phyloP scores from a whole-genome alignment of 2,329 filamentous ascomycete genomes.

The Eutypa lata region DNA sequence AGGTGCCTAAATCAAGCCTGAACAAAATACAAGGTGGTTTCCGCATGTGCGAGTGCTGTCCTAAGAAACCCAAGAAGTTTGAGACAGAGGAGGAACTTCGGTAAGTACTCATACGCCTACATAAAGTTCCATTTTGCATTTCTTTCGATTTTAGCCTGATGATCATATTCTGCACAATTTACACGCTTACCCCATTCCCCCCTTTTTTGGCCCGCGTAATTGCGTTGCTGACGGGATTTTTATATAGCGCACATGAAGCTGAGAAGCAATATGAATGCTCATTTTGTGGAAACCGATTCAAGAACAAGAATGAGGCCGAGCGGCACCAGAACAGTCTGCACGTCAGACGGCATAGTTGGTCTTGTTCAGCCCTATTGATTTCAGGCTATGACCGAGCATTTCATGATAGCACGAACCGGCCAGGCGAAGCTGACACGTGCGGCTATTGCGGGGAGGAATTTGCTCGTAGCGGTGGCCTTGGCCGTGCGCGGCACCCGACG shows the following conservation, averaged over 20 bases:
- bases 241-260: constrained; percentile 73
- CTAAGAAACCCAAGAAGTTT: constrained; percentile 96
- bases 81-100: constrained; percentile 78
- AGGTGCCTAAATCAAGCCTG: constrained; percentile 44
- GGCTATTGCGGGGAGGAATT: constrained; percentile 97
- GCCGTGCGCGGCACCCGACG: constrained; percentile 52
- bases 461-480: constrained; percentile 43
- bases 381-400: constrained; percentile 77
- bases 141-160: neutral
- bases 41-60: constrained; percentile 86
- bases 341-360: constrained; percentile 91
- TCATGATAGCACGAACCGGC: constrained; percentile 69
- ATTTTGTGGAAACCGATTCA: constrained; percentile 93
- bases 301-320: constrained; percentile 98
- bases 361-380: constrained; percentile 72
- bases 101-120: constrained; percentile 49
- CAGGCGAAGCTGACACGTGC: constrained; percentile 73
- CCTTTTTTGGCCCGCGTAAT: neutral
- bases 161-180: neutral
- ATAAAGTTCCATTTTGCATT: neutral
- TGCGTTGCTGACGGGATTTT: constrained; percentile 8
- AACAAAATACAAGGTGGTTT: constrained; percentile 50
- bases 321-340: constrained; percentile 95
- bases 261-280: constrained; percentile 96
- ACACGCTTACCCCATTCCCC: neutral